Conservation (phyloP, 768 basidiomycete genomes). For the Lanmaoa pseudosensibilis region DNA sequence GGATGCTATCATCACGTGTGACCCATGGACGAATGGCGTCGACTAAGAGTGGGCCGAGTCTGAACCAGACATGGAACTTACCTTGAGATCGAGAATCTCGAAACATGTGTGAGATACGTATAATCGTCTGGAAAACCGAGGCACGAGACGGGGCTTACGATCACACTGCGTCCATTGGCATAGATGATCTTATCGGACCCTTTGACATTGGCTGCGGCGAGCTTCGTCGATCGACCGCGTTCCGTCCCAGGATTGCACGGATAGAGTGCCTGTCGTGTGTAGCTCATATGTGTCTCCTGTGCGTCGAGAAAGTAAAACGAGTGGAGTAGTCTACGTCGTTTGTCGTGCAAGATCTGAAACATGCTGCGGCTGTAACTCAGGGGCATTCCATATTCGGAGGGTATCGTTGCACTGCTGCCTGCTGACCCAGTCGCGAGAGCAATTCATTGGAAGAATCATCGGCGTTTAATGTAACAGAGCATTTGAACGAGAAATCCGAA, state of each 20-base stretch:
- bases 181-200: constrained; percentile 75
- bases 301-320: background rate
- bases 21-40: background rate
- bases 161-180: constrained; percentile 77
- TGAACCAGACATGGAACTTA: constrained; percentile 33
- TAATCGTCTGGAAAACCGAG: background rate
- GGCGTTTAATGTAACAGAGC: background rate
- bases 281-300: constrained; percentile 42
- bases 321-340: background rate
- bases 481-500: background rate
- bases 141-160: constrained; percentile 55
- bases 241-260: constrained; percentile 70
- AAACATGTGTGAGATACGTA: background rate
- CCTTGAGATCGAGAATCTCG: constrained; percentile 83
- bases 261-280: constrained; percentile 50
- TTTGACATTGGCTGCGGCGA: constrained; percentile 57
- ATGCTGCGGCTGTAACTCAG: constrained; percentile 16
- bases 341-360: constrained; percentile 4
- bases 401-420: background rate
- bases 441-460: constrained; percentile 5
- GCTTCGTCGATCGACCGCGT: constrained; percentile 69
- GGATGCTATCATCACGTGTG: constrained; percentile 52
- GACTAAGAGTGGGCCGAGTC: background rate
- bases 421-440: background rate
- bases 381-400: constrained; percentile 18